A percentile compares a stretch with the other conserved stretches of the same genome.
These are phyloP conservation scores for Aspergillus sp. DNA, from an alignment of 2,329 filamentous ascomycete genomes.

Conservation along the genomic window DNA sequence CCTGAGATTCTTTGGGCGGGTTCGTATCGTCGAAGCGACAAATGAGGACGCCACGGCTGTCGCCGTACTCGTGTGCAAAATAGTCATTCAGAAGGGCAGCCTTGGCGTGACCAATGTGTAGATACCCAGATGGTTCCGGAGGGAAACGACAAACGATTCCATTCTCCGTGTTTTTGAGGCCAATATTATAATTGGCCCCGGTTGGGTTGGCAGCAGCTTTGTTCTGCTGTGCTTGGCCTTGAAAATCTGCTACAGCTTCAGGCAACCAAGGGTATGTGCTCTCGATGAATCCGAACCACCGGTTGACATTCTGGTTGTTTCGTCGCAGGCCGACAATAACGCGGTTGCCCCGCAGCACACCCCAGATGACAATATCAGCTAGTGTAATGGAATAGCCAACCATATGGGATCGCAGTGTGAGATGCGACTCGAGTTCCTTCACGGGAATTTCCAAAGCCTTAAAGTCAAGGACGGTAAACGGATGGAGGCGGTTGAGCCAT, in stretches of 20 bases:
- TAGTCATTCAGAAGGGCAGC: conserved; percentile 92
- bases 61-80: conserved; percentile 90
- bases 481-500: conserved; percentile 56
- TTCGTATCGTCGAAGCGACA: conserved; percentile 97
- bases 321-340: conserved; percentile 78
- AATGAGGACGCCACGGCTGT: conserved; percentile 72
- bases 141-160: conserved; percentile 91
- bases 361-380: conserved; percentile 79
- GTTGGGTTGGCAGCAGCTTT: conserved; percentile 70
- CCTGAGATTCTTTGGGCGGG: conserved; percentile 93
- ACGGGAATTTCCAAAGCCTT: conserved; percentile 66
- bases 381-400: conserved; percentile 76
- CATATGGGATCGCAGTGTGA: conserved; percentile 82
- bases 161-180: conserved; percentile 77
- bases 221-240: neutral
- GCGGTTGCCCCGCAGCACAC: conserved; percentile 76
- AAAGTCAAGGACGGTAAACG: conserved; percentile 66
- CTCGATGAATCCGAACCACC: conserved; percentile 88
- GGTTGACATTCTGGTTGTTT: conserved; percentile 63
- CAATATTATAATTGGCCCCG: conserved; percentile 86
- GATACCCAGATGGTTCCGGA: conserved; percentile 91
- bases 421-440: conserved; percentile 76
- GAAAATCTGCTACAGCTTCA: neutral
- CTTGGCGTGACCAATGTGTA: conserved; percentile 96
- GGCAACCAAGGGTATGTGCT: neutral